phyloP scores from a whole-genome alignment of 306 rosid species.

The Myrica gale region DNA sequence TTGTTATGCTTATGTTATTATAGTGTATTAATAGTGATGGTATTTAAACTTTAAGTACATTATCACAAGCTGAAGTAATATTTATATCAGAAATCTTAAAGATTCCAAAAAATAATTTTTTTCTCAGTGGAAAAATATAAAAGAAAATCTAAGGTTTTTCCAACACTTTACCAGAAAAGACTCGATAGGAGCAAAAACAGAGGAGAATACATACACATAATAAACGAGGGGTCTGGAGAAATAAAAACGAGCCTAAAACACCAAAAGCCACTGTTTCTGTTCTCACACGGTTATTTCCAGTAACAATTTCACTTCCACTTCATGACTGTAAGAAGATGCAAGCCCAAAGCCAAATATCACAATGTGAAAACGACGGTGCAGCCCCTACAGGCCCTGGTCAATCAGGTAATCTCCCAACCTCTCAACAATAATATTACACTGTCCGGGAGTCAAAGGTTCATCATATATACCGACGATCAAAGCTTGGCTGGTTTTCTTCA shows the following conservation, averaged over 20 bases:
- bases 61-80: not conserved
- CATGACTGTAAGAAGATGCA: constrained; percentile 26
- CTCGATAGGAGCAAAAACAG: constrained; percentile 1
- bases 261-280: constrained; percentile 16
- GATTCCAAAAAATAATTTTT: no score
- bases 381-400: constrained; percentile 43
- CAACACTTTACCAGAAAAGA: not conserved
- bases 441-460: constrained; percentile 50
- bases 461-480: constrained; percentile 47
- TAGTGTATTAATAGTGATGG: no score
- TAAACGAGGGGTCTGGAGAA: constrained; percentile 3
- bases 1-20: no score
- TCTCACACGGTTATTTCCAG: constrained; percentile 17
- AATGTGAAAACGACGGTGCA: constrained; percentile 16
- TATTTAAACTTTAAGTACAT: no score
- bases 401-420: constrained; percentile 58
- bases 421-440: constrained; percentile 54
- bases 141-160: constrained; percentile 1
- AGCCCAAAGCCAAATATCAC: constrained; percentile 20
- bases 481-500: constrained; percentile 50
- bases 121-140: not conserved
- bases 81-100: not conserved
- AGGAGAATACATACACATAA: constrained; percentile 26
- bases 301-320: constrained; percentile 23
- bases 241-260: constrained; percentile 13